Conservation (phyloP, 2,329 filamentous ascomycete genomes). For the Microsporum ferrugineum region DNA sequence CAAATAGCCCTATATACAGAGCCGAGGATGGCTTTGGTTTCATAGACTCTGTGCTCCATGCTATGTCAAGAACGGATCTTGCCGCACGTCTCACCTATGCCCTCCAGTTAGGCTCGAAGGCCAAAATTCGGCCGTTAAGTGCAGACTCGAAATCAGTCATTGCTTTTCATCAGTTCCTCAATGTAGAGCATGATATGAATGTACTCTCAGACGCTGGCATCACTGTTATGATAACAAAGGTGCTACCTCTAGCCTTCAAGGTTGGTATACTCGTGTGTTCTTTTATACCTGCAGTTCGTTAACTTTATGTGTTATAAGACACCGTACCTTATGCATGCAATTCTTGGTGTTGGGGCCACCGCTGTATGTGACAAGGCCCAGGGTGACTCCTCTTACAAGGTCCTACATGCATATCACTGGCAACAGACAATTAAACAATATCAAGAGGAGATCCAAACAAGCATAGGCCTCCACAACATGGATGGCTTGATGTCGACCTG, state of each 20-base stretch:
- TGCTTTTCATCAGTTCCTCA: slow-evolving; percentile 24
- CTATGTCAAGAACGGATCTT: slow-evolving; percentile 10
- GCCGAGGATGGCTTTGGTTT: background rate
- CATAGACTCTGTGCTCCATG: background rate
- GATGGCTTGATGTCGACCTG: slow-evolving; percentile 29
- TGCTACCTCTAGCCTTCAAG: slow-evolving; percentile 24
- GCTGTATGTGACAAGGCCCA: slow-evolving; percentile 23
- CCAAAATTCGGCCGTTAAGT: slow-evolving; percentile 1
- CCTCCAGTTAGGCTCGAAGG: slow-evolving; percentile 11
- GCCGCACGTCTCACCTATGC: slow-evolving; percentile 17
- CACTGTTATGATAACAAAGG: slow-evolving; percentile 17
- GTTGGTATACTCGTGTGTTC: slow-evolving; percentile 15
- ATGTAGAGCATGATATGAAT: slow-evolving; percentile 13
- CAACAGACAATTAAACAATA: slow-evolving; percentile 28
- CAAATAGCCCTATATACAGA: background rate
- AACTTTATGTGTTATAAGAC: slow-evolving; percentile 15
- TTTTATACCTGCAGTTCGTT: background rate
- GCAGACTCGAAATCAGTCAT: slow-evolving; percentile 11
- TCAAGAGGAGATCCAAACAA: slow-evolving; percentile 21
- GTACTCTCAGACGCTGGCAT: slow-evolving; percentile 12
- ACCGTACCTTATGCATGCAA: slow-evolving; percentile 29
- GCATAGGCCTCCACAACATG: slow-evolving; percentile 25
- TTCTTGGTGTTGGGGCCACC: slow-evolving; percentile 24
- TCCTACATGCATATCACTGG: slow-evolving; percentile 29
- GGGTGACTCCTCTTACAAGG: slow-evolving; percentile 19